Evolutionary conservation across 805 yeast genomes (phyloP), one percentile per base, ranked within the genome.

Genomic region (Wickerhamiella kurtzmanii): DNA sequence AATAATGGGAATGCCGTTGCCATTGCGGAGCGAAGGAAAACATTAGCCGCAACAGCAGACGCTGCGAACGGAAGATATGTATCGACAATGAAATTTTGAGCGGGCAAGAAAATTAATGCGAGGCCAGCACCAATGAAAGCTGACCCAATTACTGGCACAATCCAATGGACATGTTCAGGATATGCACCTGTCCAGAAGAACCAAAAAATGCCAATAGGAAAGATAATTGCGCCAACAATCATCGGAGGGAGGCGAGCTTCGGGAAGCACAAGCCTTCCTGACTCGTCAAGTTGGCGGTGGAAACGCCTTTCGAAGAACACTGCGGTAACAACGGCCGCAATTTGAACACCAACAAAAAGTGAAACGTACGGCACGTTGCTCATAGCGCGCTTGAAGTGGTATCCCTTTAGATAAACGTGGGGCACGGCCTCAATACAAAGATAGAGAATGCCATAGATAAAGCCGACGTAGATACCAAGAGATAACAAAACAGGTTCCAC

Each of bases 121-220:
- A 82, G 64, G 36, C 89, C 94, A 52, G 73, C 75, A 11, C 87
- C 88, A 36, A 76, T 72, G 57, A 79, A 71, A 2, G 74, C 50
- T 52, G 84, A 81, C 22, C 83, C 76, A 22, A 76, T 64, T 2
- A 82, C 73, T 37, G 94, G 92, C n/a, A 75, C 83, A 56, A 78
- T 79, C 89, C 89, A 87, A 59, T 80, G 94, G 37, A 86, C 76
- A 41, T 64, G 64, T 35, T 79, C 63, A 43, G 75, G 79, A 63
- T 79, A 87, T 52, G 76, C 74, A 59, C 95, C 95, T 6, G 88
- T 70, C 95, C 96, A 87, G 49, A 84, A 76, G 60, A 87, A 70
- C 95, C 94, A 84, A 57, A 87, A 71, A 50, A 87, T 68, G 46
- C 95, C 96, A 47, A 77, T 67, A 32, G 89, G 80, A 67, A 87